Evolutionary conservation across 768 basidiomycete species (phyloP).

Genomic region (Postia placenta): DNA sequence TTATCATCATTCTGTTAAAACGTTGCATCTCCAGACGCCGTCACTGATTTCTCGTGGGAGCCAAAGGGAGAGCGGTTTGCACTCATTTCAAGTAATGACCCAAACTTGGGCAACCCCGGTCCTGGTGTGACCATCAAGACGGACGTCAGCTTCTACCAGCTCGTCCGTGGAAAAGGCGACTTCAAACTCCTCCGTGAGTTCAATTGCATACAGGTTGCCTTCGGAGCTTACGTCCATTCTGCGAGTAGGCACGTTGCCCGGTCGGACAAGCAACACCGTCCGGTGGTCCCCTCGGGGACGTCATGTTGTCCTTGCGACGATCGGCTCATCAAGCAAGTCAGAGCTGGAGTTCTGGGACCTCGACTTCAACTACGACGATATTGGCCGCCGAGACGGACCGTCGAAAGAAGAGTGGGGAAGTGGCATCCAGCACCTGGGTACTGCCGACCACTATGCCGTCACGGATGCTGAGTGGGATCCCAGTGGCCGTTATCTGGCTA

Average conservation of each 20-base stretch:
- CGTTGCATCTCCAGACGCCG: slow-evolving; percentile 62
- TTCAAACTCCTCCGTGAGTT: slow-evolving; percentile 81
- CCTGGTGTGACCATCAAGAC: slow-evolving; percentile 95
- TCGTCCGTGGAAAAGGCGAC: slow-evolving; percentile 89
- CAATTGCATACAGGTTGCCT: too few species aligned
- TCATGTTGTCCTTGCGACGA: slow-evolving; percentile 92
- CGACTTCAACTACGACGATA: slow-evolving; percentile 75
- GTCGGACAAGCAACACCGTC: slow-evolving; percentile 87
- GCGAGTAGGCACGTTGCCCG: slow-evolving; percentile 60
- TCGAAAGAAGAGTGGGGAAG: slow-evolving; percentile 75
- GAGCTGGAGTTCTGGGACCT: slow-evolving; percentile 99
- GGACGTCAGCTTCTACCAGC: slow-evolving; percentile 92
- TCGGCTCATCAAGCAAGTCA: slow-evolving; percentile 91
- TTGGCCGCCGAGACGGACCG: slow-evolving; percentile 42
- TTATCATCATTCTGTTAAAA: not conserved
- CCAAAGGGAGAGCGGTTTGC: slow-evolving; percentile 96
- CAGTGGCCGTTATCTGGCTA: slow-evolving; percentile 86
- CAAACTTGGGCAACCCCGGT: slow-evolving; percentile 84
- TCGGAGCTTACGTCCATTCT: slow-evolving; percentile 1
- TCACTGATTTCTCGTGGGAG: slow-evolving; percentile 97
- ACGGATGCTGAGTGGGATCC: slow-evolving; percentile 99
- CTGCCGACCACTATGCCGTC: slow-evolving; percentile 92
- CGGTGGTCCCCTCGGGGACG: slow-evolving; percentile 96
- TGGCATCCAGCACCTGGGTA: slow-evolving; percentile 78
- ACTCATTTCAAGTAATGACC: slow-evolving; percentile 90